A percentile compares a stretch with the other conserved stretches of the same genome.
These are phyloP conservation scores for Rhynchospora breviuscula DNA, from an alignment of 176 grass and related monocot genomes.

Conservation along the genomic window DNA sequence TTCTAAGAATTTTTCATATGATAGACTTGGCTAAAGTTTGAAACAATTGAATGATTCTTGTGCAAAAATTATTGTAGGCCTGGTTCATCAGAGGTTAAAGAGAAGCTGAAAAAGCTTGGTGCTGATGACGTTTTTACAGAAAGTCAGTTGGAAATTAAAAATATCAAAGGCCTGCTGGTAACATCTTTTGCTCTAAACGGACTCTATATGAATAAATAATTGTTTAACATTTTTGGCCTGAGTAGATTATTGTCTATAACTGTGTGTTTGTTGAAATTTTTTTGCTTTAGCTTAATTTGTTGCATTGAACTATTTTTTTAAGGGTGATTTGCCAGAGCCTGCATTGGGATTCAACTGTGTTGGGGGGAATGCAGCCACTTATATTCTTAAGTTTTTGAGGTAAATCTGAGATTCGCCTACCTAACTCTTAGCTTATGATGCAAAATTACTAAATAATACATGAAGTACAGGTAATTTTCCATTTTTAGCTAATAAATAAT, in stretches of 20 bases:
- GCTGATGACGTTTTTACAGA: constrained; percentile 68
- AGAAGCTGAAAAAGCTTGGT: constrained; percentile 72
- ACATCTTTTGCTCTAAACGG: constrained; percentile 1
- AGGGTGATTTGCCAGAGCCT: constrained; percentile 79
- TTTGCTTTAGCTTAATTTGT: constrained; percentile 14
- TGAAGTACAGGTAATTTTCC: not conserved
- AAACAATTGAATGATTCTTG: not conserved
- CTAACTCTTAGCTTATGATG: not conserved
- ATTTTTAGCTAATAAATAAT: not conserved
- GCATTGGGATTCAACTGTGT: constrained; percentile 92
- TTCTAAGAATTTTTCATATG: not conserved
- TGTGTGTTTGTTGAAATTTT: constrained; percentile 11
- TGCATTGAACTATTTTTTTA: constrained; percentile 13
- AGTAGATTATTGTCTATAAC: not conserved
- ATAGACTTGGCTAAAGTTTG: not conserved
- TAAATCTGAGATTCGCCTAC: not conserved
- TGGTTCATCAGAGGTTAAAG: constrained; percentile 66
- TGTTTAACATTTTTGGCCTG: not conserved
- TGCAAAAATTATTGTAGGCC: constrained; percentile 31
- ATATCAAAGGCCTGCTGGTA: constrained; percentile 83
- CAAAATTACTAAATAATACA: not conserved
- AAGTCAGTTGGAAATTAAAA: constrained; percentile 70
- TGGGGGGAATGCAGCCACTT: constrained; percentile 72
- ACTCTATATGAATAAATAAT: too few species aligned
- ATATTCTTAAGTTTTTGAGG: constrained; percentile 76